Evolutionary conservation across 306 rosid species (phyloP).

Genomic region (Cicer arietinum): DNA sequence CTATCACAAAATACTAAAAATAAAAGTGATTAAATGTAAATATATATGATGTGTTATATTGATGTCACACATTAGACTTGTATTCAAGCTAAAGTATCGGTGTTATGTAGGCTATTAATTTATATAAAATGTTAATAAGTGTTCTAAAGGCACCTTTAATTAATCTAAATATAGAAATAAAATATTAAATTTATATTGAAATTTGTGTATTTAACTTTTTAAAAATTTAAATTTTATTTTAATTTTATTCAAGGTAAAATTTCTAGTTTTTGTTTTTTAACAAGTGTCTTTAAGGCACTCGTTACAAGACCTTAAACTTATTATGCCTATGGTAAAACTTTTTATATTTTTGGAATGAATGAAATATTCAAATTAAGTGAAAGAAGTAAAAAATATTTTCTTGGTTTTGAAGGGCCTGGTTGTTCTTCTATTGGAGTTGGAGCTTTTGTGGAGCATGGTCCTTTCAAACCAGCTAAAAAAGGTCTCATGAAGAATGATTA

Average conservation of each 20-base stretch:
- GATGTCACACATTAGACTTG: background rate
- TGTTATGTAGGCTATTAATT: background rate
- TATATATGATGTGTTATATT: background rate
- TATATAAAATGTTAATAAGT: background rate
- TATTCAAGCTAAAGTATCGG: background rate
- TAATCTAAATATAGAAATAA: too few relatives aligned
- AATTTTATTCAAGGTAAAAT: too few relatives aligned
- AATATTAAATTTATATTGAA: background rate
- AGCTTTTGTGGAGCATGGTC: conserved; percentile 78
- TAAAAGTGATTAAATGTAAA: background rate
- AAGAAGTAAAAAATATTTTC: conserved; percentile 20
- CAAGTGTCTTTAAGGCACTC: too few relatives aligned
- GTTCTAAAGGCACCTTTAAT: too few relatives aligned
- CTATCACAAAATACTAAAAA: background rate
- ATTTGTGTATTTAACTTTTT: too few relatives aligned
- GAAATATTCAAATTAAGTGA: background rate
- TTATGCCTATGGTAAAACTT: background rate
- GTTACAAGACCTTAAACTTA: background rate
- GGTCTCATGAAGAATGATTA: conserved; percentile 58
- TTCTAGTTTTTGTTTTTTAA: too few relatives aligned
- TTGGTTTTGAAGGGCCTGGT: conserved; percentile 72
- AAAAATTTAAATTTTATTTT: too few relatives aligned
- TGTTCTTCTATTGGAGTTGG: conserved; percentile 85
- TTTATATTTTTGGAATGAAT: conserved; percentile 5
- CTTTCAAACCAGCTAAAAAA: conserved; percentile 64